Evolutionary conservation across 2,329 filamentous ascomycete genomes (phyloP).

Genomic region (Arthrobotrys megalospora): DNA sequence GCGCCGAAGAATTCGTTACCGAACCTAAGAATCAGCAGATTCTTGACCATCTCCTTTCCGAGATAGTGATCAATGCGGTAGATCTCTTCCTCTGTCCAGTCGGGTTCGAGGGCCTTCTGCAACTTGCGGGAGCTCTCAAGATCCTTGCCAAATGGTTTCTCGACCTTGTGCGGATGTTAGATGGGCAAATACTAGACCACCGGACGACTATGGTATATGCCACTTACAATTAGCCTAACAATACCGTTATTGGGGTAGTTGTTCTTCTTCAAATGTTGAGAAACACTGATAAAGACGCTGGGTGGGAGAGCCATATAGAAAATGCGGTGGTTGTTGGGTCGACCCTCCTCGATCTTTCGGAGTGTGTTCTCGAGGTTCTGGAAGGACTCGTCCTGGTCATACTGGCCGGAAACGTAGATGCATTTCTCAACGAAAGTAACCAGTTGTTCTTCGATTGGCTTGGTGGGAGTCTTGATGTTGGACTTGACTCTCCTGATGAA

Average conservation of each 20-base stretch:
- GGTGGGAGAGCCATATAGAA: constrained; percentile 99
- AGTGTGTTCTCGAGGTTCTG: constrained; percentile 86
- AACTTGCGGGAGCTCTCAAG: constrained; percentile 93
- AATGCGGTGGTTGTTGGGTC: constrained; percentile 87
- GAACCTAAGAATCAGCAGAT: constrained; percentile 96
- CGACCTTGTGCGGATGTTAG: constrained; percentile 75
- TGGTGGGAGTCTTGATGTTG: constrained; percentile 98
- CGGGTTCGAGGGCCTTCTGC: constrained; percentile 92
- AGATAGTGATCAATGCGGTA: constrained; percentile 99
- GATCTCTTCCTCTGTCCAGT: constrained; percentile 99
- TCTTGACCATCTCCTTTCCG: constrained; percentile 99
- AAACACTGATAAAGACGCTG: constrained; percentile 97
- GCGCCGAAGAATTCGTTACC: constrained; percentile 99
- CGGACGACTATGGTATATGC: background rate
- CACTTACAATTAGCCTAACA: constrained; percentile 89
- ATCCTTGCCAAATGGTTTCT: constrained; percentile 99
- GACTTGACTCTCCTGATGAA: constrained; percentile 94
- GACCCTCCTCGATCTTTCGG: constrained; percentile 84
- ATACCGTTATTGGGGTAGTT: constrained; percentile 94
- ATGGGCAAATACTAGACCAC: background rate
- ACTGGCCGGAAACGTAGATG: constrained; percentile 96
- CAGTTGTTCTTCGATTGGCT: constrained; percentile 95
- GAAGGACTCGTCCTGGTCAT: constrained; percentile 97
- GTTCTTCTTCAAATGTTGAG: constrained; percentile 95
- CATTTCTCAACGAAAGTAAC: constrained; percentile 89